A percentile compares a stretch with the other conserved stretches of the same genome.
These are phyloP conservation scores for Boletus sp. DNA, from an alignment of 1,284 basidiomycete species.

Conservation along the genomic window DNA sequence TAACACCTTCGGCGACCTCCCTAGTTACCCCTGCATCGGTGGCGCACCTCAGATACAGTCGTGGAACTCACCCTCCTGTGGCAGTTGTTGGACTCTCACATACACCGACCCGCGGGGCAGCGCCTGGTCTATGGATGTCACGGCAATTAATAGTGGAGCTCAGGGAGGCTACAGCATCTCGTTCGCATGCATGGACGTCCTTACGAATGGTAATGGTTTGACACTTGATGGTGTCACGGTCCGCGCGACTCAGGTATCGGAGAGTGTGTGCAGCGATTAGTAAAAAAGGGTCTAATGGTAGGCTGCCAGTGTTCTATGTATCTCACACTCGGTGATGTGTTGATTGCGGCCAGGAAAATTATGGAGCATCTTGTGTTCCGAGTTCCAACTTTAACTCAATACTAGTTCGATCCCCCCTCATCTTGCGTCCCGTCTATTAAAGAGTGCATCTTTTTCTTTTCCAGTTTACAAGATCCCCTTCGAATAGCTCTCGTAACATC, in stretches of 20 bases:
- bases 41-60: conserved; percentile 36
- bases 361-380: neutral
- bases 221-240: neutral
- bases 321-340: neutral
- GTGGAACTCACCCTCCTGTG: conserved; percentile 23
- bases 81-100: conserved; percentile 27
- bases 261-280: neutral
- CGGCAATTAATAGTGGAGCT: conserved; percentile 26
- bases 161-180: neutral
- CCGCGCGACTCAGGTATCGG: neutral
- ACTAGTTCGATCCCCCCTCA: neutral
- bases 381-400: neutral
- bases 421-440: too few relatives aligned
- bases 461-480: too few relatives aligned
- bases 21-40: conserved; percentile 49
- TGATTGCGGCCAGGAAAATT: neutral
- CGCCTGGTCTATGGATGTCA: conserved; percentile 17
- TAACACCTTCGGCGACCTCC: conserved; percentile 43
- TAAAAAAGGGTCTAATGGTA: neutral
- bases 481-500: too few relatives aligned
- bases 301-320: neutral
- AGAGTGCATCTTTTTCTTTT: too few relatives aligned
- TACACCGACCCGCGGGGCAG: conserved; percentile 27
- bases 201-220: neutral
- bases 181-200: neutral